Percentiles rank a stretch among this genome's conserved stretches.
Evolutionary conservation across 441 rosid genomes (phyloP).

Genomic region (Flueggea neowawraea): DNA sequence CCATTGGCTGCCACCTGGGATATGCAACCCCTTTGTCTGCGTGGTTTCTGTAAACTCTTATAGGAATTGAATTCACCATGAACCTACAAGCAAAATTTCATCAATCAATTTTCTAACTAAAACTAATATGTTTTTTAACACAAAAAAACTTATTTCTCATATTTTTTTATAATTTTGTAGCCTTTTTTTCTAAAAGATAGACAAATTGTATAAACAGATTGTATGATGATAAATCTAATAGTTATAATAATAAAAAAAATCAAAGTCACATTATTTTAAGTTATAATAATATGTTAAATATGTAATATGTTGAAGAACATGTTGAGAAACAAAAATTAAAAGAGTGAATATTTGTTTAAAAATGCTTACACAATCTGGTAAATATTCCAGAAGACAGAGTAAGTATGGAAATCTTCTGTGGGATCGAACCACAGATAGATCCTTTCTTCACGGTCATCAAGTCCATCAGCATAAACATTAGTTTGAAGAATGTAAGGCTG

Average conservation of each 20-base stretch:
- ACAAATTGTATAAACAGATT: background rate
- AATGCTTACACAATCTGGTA: constrained; percentile 75
- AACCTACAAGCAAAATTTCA: constrained; percentile 34
- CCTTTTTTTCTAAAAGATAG: background rate
- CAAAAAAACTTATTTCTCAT: too few relatives aligned
- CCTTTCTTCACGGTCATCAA: constrained; percentile 75
- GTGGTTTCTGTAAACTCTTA: constrained; percentile 72
- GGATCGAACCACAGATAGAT: constrained; percentile 88
- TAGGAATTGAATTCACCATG: constrained; percentile 70
- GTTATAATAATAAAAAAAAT: too few relatives aligned
- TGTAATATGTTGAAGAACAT: background rate
- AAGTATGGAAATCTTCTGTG: constrained; percentile 63
- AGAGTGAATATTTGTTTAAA: background rate
- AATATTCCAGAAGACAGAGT: constrained; percentile 78
- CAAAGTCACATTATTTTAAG: too few relatives aligned
- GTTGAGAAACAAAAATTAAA: background rate
- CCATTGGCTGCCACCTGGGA: constrained; percentile 78
- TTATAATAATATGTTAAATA: background rate
- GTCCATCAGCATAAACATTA: constrained; percentile 62
- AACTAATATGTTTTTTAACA: too few relatives aligned
- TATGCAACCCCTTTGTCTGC: constrained; percentile 69
- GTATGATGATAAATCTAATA: too few relatives aligned
- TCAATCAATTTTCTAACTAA: too few relatives aligned
- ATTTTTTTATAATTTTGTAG: too few relatives aligned
- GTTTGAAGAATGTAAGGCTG: constrained; percentile 79